Conservation (phyloP, 805 yeast genomes). For the Spathaspora sp. region DNA sequence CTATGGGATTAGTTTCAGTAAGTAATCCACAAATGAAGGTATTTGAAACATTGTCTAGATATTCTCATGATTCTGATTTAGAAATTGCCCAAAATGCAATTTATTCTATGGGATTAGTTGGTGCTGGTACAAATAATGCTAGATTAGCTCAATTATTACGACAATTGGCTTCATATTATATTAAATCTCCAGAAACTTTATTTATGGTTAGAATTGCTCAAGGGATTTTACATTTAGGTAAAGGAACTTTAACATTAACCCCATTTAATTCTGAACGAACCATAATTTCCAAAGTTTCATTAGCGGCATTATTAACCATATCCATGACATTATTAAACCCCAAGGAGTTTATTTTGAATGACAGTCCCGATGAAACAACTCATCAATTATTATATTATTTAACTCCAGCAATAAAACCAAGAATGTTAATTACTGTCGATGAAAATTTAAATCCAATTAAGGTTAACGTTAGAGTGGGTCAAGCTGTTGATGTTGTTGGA, state of each 20-base stretch:
- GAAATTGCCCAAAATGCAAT: slow-evolving; percentile 94
- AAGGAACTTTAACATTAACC: slow-evolving; percentile 86
- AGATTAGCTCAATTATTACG: slow-evolving; percentile 93
- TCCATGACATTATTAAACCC: slow-evolving; percentile 85
- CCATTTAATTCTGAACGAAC: slow-evolving; percentile 89
- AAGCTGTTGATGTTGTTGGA: slow-evolving; percentile 97
- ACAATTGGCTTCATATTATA: slow-evolving; percentile 90
- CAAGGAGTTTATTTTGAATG: slow-evolving; percentile 69
- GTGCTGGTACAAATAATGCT: slow-evolving; percentile 98
- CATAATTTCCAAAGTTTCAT: slow-evolving; percentile 79
- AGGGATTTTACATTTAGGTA: slow-evolving; percentile 92
- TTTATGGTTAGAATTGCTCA: slow-evolving; percentile 94
- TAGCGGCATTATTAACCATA: slow-evolving; percentile 85
- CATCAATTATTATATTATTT: slow-evolving; percentile 84
- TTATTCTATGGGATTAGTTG: slow-evolving; percentile 95
- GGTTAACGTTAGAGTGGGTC: slow-evolving; percentile 97
- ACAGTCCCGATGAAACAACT: slow-evolving; percentile 43
- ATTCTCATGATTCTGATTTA: slow-evolving; percentile 91
- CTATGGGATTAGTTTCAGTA: slow-evolving; percentile 93
- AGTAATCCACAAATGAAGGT: slow-evolving; percentile 97
- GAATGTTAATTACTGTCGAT: slow-evolving; percentile 89
- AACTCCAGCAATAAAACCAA: slow-evolving; percentile 86
- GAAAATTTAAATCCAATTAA: slow-evolving; percentile 87
- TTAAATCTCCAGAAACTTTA: slow-evolving; percentile 83
- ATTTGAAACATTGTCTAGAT: slow-evolving; percentile 91